Conservation (phyloP, 768 basidiomycete species). For the Boletus eberwhitei region DNA sequence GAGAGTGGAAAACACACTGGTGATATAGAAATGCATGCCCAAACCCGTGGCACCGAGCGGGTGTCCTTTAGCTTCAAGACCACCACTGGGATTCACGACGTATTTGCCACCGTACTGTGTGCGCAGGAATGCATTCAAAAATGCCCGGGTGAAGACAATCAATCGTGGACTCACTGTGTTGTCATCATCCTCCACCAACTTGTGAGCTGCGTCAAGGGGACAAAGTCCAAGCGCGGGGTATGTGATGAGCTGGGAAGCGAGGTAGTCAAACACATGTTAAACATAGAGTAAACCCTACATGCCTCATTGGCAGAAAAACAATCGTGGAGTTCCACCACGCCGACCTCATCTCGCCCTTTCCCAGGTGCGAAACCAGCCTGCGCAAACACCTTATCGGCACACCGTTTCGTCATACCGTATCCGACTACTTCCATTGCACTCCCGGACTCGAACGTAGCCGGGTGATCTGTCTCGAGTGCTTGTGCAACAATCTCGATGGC, state of each 20-base stretch:
- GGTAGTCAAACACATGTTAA: neutral
- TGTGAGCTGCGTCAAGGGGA: conserved; percentile 61
- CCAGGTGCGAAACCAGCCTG: conserved; percentile 67
- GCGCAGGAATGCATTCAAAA: neutral
- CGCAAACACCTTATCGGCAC: conserved; percentile 65
- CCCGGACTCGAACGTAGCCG: conserved; percentile 58
- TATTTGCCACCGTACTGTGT: conserved; percentile 78
- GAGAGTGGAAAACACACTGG: conserved; percentile 45
- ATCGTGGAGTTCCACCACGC: conserved; percentile 85
- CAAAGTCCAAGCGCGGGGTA: conserved; percentile 81
- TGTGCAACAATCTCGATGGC: conserved; percentile 78
- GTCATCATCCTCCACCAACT: conserved; percentile 70
- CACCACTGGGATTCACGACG: conserved; percentile 82
- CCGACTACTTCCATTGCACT: conserved; percentile 84
- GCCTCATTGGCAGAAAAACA: conserved; percentile 85
- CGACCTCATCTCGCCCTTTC: conserved; percentile 65
- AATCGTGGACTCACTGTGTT: conserved; percentile 58
- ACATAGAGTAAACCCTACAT: conserved; percentile 3
- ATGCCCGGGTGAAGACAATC: neutral
- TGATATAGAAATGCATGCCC: conserved; percentile 86
- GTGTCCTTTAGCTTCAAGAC: conserved; percentile 86
- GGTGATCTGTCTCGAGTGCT: conserved; percentile 62
- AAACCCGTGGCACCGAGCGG: conserved; percentile 81
- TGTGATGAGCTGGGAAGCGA: conserved; percentile 56
- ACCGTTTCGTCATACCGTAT: conserved; percentile 68